Evolutionary conservation across 2,329 filamentous ascomycete species (phyloP).

Genomic region (Alternaria hordeiaustralica): DNA sequence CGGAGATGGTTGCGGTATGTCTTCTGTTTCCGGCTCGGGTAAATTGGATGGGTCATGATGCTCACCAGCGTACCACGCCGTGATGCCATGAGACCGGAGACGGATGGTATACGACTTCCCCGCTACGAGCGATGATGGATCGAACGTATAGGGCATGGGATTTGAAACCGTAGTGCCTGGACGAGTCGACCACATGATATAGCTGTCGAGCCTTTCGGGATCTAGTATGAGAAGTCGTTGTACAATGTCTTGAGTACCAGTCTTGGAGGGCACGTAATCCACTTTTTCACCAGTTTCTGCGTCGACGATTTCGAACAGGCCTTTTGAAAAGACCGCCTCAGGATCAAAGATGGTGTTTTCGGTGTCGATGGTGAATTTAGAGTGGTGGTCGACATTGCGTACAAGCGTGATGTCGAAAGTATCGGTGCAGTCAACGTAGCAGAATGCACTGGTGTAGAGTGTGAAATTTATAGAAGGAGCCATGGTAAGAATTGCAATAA

Average conservation of each 20-base stretch:
- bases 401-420: background rate
- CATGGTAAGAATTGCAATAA: background rate
- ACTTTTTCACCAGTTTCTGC: background rate
- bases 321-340: rapidly evolving
- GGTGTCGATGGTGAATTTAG: background rate
- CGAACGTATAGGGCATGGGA: background rate
- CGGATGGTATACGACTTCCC: background rate
- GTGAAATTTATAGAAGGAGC: background rate
- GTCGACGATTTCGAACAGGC: background rate
- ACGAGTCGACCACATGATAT: background rate
- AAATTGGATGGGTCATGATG: background rate
- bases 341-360: background rate
- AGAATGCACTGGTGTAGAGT: background rate
- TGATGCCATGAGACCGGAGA: background rate
- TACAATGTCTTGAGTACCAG: background rate
- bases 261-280: background rate
- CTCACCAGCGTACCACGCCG: background rate
- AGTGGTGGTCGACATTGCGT: background rate
- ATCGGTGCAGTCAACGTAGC: background rate
- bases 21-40: background rate
- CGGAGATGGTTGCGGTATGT: background rate
- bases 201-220: background rate
- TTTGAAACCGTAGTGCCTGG: background rate
- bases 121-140: background rate
- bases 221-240: background rate